Conservation (phyloP, 2,329 filamentous ascomycete genomes). For the Plenodomus biglobosus region DNA sequence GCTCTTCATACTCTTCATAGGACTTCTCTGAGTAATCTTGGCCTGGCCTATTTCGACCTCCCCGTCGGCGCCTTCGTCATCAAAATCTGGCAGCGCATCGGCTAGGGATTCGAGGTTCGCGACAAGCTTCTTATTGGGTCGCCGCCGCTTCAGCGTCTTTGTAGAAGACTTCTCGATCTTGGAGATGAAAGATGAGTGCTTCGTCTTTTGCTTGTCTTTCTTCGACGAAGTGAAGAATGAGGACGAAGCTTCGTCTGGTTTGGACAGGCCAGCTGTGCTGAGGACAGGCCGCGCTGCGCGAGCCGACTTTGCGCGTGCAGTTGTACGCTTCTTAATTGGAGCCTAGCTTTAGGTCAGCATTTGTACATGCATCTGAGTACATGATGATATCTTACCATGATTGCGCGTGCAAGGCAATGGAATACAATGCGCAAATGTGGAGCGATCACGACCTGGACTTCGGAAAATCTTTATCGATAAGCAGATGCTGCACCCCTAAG, state of each 20-base stretch:
- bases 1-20: conserved; percentile 57
- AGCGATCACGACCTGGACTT: neutral
- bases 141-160: conserved; percentile 63
- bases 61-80: conserved; percentile 38
- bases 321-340: conserved; percentile 42
- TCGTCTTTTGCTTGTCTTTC: conserved; percentile 79
- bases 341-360: conserved; percentile 24
- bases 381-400: conserved; percentile 11
- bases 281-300: conserved; percentile 25
- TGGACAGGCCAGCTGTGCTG: conserved; percentile 15
- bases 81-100: conserved; percentile 73
- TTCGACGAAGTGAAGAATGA: conserved; percentile 69
- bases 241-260: conserved; percentile 44
- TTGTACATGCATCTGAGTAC: neutral
- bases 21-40: conserved; percentile 68
- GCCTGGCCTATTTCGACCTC: conserved; percentile 51
- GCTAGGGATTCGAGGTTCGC: conserved; percentile 74
- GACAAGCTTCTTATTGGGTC: conserved; percentile 75
- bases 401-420: neutral
- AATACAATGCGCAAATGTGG: neutral
- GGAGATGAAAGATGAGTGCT: conserved; percentile 76
- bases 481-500: too few relatives aligned
- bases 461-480: conserved; percentile 18
- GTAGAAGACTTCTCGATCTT: conserved; percentile 66
- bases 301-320: conserved; percentile 39